Base-by-base conservation (phyloP, 495 filamentous ascomycete genomes). In the Parathielavia hyrcaniae region DNA sequence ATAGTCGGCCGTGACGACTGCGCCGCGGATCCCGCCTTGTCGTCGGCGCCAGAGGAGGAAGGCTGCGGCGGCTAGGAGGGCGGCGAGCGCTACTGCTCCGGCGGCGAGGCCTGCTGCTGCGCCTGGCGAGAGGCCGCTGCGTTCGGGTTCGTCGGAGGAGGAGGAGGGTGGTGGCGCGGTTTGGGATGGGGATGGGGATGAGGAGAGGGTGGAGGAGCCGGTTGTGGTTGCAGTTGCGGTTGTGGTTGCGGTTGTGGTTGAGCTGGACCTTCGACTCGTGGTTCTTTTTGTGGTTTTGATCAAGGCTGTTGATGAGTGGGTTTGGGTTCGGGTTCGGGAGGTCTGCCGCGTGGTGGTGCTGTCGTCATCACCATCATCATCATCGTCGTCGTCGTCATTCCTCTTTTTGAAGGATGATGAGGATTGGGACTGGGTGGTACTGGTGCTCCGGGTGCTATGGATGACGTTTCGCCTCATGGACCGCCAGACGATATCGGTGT, bases 31-130 rank as follows among this genome's bases (percentile, higher is more conserved):
- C 1, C 57, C 60, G 20, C 61, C 61, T 26, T 63, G 50, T 22
- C 49, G 48, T 14, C 39, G 57, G 5, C 61, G 61, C 53, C 59
- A 64, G 53, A 60, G 2, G 35, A 62, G 35, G 54, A 67, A 64
- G 8, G 45, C 46, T 34, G 58, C 16, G 34, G 48, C 59, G 23
- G 43, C 53, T 32, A 64, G 17, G 49, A 57, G 23, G 9, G 54
- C 53, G 1, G 59, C 39, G 13, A 36, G 32, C 1, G 47, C 53
- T 12, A 64, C 64, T 7, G 57, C 61, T 39, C 59, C 64, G 16
- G 62, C 61, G 0, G 61, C 55, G 45, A 67, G 58, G 10, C 64
- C 64, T 1, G 64, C 64, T 55, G 64, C 64, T 14, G 61, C 55
- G 19, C 64, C 64, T 4, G 61, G 23, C 14, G 58, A 55, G 39